Evolutionary conservation across 345 rosid species (phyloP), one percentile per base, ranked within the genome.

Genomic region (Arabis hirsuta): DNA sequence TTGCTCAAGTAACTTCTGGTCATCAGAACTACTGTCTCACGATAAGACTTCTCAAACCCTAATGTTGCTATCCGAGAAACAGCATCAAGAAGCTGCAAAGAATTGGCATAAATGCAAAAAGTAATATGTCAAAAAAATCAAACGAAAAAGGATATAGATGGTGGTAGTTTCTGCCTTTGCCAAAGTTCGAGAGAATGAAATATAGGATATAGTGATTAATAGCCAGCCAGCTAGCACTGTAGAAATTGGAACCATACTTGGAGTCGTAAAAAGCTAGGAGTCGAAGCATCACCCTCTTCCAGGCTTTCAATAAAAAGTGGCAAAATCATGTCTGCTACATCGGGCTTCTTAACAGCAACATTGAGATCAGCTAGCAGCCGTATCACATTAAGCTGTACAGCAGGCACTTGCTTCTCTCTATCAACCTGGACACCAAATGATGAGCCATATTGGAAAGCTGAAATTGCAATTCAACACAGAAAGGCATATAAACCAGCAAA

Each of bases 221-320:
- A 72, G 46, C 53, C 51, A 76, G 60, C 58, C 75, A 83, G 68
- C 24, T 63, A 65, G 68, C 58, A 78, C 63, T 45, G 29, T 65
- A 77, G 70, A 72, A 57, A 81, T 14, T 74, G 60, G 80, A 68
- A 69, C 53, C 89, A 65, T 92, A 92, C 99, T 69, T 90, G 85
- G 76, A 96, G 90, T 76, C 98, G 89, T 77, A 96, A 81, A 79
- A 84, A 78, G 79, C 99, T 83, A 75, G 99, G 92, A 82, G 85
- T 62, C 51, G 91, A 84, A 81, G 97, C 98, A 79, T 92, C 99
- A 51, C 99, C 98, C 92, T 92, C 99, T 84, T 96, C 99, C 77
- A 96, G 81, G 76, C 84, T 90, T 87, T 96, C 99, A 77, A 96
- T 82, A 82, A 88, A 96, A 73, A 90, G 96, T 4, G 99, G 98